Evolutionary conservation across 2,329 filamentous ascomycete genomes (phyloP).

Genomic region (Colletotrichum scovillei): DNA sequence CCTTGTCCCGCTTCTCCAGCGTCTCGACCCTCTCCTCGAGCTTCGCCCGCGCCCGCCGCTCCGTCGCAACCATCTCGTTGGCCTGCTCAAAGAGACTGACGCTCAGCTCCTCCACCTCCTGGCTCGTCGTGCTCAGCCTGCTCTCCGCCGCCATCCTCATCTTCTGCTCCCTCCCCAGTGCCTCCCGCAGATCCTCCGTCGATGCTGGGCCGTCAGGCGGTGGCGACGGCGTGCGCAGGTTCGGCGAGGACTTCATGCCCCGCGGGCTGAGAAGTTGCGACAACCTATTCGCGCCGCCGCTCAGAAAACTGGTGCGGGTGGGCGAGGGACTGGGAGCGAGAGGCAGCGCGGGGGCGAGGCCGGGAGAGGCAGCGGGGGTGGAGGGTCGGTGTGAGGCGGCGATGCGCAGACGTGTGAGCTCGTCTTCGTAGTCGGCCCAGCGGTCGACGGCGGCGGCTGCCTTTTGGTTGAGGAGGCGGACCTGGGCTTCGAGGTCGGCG

Average conservation of each 20-base stretch:
- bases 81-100: constrained; percentile 83
- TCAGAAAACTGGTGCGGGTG: constrained; percentile 57
- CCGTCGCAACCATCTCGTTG: constrained; percentile 87
- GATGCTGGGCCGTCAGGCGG: constrained; percentile 41
- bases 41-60: constrained; percentile 76
- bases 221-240: constrained; percentile 43
- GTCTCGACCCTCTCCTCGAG: constrained; percentile 77
- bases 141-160: constrained; percentile 77
- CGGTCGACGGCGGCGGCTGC: constrained; percentile 72
- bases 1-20: constrained; percentile 76
- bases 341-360: constrained; percentile 39
- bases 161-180: constrained; percentile 73
- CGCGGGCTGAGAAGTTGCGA: constrained; percentile 55
- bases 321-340: constrained; percentile 42
- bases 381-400: constrained; percentile 40
- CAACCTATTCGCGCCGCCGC: constrained; percentile 55
- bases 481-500: constrained; percentile 76
- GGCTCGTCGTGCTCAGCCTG: constrained; percentile 72
- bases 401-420: constrained; percentile 70
- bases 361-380: constrained; percentile 32
- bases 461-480: constrained; percentile 77
- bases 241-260: constrained; percentile 57
- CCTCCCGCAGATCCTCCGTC: constrained; percentile 67
- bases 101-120: constrained; percentile 83
- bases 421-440: constrained; percentile 85